phyloP scores from a whole-genome alignment of 2,329 filamentous ascomycete genomes.

The Tolypocladium endophyticum region DNA sequence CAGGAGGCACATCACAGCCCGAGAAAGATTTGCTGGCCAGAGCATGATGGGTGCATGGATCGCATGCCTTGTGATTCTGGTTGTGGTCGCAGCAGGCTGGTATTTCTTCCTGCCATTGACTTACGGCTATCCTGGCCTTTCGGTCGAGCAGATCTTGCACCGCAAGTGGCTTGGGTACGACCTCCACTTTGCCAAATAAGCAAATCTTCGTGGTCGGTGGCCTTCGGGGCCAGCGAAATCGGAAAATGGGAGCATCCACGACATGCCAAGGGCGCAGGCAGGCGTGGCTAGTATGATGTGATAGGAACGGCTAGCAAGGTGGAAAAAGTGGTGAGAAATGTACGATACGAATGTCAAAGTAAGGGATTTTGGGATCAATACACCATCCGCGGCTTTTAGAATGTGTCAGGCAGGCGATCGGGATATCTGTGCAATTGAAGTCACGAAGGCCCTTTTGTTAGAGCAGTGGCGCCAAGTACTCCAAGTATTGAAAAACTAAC shows the following conservation, averaged over 20 bases:
- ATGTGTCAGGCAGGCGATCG: not conserved
- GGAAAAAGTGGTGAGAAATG: not conserved
- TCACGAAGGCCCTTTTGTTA: not conserved
- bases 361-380: not conserved
- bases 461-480: not conserved
- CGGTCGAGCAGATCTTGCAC: conserved; percentile 63
- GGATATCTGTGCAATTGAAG: not conserved
- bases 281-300: not conserved
- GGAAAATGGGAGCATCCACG: not conserved
- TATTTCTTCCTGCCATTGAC: conserved; percentile 92
- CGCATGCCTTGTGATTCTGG: conserved; percentile 60
- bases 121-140: conserved; percentile 85
- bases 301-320: not conserved
- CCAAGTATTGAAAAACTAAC: not conserved
- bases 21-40: conserved; percentile 70
- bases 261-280: not conserved
- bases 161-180: conserved; percentile 97
- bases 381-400: not conserved
- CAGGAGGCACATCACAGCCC: conserved; percentile 61
- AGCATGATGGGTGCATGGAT: conserved; percentile 73
- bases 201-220: not conserved
- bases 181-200: conserved; percentile 94
- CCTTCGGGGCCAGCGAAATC: not conserved
- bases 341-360: not conserved
- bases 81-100: conserved; percentile 64